Evolutionary conservation across 805 yeast genomes (phyloP), one percentile per base, ranked within the genome.

Genomic region (Lipomyces chichibuensis): DNA sequence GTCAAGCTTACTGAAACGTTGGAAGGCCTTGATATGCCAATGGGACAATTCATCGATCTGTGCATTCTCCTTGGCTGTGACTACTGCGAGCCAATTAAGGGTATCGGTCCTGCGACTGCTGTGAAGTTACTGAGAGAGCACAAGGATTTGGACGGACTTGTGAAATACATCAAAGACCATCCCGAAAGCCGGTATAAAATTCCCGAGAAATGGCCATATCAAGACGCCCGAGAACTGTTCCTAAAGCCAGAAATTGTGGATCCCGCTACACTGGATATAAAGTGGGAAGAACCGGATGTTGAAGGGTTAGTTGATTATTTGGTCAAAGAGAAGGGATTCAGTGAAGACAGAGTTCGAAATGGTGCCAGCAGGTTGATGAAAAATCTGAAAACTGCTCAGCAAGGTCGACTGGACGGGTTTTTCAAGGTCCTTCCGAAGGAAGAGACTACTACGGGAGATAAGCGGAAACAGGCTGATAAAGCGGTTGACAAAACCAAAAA

Each of bases 51-150:
- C 77, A 85, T 95, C 59, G 99, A 95, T 77, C 79, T 95, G 73
- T 93, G 99, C 80, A 94, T 95, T 54, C 82, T 95, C 74, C 80
- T 95, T 58, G 99, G 99, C 1, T 95, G 99, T 79, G 99, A 95
- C 80, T 95, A 95, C 78, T 92, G 97, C 80, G 98, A 94, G 71
- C 90, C 97, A 3, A 93, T 95, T 66, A 87, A 87, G 73, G 99
- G 99, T 29, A 88, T 95, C 68, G 99, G 99, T 8, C 98, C 98
- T 0, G 95, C 90, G 1, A 94, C 97, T 0, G 99, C 98, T 0
- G 82, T 85, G 70, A 94, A 95, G 75, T 82, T 95, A 68, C 91
- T 95, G 69, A 89, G 88, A 75, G 97, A 94, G 75, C 92, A 91
- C 77, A 88, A 89, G 0, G 83, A 89, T 0, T 82, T 95, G 59